phyloP scores from a whole-genome alignment of 345 rosid genomes.

The Kandelia obovata region DNA sequence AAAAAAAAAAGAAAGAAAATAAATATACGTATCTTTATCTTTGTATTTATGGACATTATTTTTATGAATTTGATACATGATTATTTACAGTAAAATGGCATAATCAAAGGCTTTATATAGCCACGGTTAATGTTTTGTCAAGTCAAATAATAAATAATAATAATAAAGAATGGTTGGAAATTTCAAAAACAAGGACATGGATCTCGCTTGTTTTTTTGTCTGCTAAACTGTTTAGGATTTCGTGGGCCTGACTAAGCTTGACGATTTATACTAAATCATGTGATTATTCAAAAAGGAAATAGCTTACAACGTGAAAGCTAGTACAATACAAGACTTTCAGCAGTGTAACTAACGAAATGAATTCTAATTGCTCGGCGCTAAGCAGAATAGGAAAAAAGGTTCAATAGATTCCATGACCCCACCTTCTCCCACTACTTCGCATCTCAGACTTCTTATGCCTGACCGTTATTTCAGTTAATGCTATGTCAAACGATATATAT shows the following conservation, averaged over 20 bases:
- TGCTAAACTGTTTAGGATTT: not conserved
- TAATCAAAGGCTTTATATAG: not conserved
- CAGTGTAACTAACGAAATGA: not conserved
- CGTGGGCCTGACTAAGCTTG: not conserved
- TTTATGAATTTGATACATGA: no score
- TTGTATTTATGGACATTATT: no score
- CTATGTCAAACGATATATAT: not conserved
- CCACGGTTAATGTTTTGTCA: not conserved
- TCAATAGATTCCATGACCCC: not conserved
- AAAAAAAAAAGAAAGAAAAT: no score
- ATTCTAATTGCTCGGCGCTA: not conserved
- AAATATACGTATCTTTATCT: no score
- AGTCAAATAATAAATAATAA: not conserved
- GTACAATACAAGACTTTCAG: not conserved
- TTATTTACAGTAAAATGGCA: no score
- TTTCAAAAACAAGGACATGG: not conserved
- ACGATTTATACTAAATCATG: not conserved
- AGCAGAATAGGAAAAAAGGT: not conserved
- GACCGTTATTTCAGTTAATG: constrained; percentile 18
- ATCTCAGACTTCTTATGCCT: not conserved
- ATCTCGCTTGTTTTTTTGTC: not conserved
- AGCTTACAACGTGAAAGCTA: not conserved
- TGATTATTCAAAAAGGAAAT: not conserved
- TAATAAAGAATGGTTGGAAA: not conserved
- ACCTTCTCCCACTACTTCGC: not conserved